Conservation (phyloP, 2,329 filamentous ascomycete species). For the Ascochyta clinopodiicola region DNA sequence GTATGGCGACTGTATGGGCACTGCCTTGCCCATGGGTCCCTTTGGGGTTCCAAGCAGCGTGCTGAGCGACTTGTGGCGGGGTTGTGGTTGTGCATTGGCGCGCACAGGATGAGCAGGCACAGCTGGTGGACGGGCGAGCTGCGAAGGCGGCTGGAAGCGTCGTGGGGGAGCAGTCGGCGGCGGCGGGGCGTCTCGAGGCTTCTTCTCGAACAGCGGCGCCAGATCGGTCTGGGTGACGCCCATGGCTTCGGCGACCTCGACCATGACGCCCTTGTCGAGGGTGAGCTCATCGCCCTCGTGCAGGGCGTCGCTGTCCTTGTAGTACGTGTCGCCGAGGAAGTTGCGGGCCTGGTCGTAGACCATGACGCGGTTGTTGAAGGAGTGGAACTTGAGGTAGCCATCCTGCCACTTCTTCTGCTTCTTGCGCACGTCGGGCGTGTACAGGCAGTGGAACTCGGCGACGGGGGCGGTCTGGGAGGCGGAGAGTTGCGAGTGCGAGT, state of each 20-base stretch:
- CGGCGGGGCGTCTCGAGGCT: conserved; percentile 53
- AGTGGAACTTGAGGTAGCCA: conserved; percentile 84
- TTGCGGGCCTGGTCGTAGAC: conserved; percentile 83
- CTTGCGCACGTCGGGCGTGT: conserved; percentile 80
- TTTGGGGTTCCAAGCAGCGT: conserved; percentile 70
- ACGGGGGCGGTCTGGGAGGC: conserved; percentile 73
- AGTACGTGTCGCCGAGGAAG: conserved; percentile 84
- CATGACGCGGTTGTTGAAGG: conserved; percentile 91
- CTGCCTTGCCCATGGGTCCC: conserved; percentile 67
- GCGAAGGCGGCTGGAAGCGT: conserved; percentile 28
- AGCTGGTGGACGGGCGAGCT: conserved; percentile 20
- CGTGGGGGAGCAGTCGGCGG: conserved; percentile 22
- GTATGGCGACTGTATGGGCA: conserved; percentile 69
- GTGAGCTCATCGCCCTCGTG: conserved; percentile 82
- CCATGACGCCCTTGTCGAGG: conserved; percentile 77
- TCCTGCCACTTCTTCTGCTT: conserved; percentile 96
- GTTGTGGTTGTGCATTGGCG: conserved; percentile 41
- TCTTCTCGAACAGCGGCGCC: conserved; percentile 75
- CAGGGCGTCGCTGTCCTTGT: conserved; percentile 71
- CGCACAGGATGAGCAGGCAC: conserved; percentile 11
- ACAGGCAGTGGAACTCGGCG: conserved; percentile 83
- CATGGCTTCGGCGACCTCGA: conserved; percentile 80
- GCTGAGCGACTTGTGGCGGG: conserved; percentile 65
- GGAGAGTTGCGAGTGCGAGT: conserved; percentile 44
- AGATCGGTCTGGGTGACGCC: conserved; percentile 79